A percentile compares a stretch with the other conserved stretches of the same genome.
These are phyloP conservation scores for Crassisporium funariophilum DNA, from an alignment of 768 basidiomycete genomes.

Conservation along the genomic window DNA sequence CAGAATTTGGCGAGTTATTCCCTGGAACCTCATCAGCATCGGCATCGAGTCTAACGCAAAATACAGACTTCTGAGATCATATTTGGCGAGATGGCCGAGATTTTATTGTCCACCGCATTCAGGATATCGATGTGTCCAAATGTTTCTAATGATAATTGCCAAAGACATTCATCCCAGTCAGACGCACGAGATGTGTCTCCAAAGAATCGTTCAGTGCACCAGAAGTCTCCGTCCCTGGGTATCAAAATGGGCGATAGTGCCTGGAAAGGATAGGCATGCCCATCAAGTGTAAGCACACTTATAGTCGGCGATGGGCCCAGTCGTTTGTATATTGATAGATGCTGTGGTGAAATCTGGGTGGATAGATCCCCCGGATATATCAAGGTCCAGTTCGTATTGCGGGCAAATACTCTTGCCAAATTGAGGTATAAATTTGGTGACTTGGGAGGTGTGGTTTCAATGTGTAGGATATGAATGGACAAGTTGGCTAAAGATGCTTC, in stretches of 20 bases:
- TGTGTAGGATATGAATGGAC: slow-evolving; percentile 51
- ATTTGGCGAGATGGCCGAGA: slow-evolving; percentile 1
- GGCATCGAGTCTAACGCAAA: slow-evolving; percentile 1
- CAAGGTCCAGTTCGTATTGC: slow-evolving; percentile 45
- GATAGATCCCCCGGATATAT: slow-evolving; percentile 52
- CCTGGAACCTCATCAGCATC: slow-evolving; percentile 30
- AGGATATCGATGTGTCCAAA: slow-evolving; percentile 37
- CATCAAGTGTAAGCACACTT: slow-evolving; percentile 25
- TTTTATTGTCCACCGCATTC: neutral
- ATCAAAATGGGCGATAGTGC: slow-evolving; percentile 48
- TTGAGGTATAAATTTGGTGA: slow-evolving; percentile 60
- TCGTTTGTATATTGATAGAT: too few species aligned
- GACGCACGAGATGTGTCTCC: slow-evolving; percentile 42
- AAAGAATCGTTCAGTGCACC: slow-evolving; percentile 66
- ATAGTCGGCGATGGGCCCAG: slow-evolving; percentile 11
- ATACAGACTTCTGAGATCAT: slow-evolving; percentile 13
- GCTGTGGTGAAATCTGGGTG: slow-evolving; percentile 18
- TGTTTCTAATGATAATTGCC: slow-evolving; percentile 62
- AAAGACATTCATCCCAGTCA: slow-evolving; percentile 69
- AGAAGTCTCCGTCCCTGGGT: slow-evolving; percentile 46
- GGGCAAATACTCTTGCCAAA: slow-evolving; percentile 62
- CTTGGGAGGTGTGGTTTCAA: slow-evolving; percentile 35
- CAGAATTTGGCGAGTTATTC: slow-evolving; percentile 44
- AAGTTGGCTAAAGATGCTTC: slow-evolving; percentile 27
- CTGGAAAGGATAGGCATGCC: slow-evolving; percentile 39